Evolutionary conservation across 495 filamentous ascomycete species (phyloP).

Genomic region (Corynascus novoguineensis): DNA sequence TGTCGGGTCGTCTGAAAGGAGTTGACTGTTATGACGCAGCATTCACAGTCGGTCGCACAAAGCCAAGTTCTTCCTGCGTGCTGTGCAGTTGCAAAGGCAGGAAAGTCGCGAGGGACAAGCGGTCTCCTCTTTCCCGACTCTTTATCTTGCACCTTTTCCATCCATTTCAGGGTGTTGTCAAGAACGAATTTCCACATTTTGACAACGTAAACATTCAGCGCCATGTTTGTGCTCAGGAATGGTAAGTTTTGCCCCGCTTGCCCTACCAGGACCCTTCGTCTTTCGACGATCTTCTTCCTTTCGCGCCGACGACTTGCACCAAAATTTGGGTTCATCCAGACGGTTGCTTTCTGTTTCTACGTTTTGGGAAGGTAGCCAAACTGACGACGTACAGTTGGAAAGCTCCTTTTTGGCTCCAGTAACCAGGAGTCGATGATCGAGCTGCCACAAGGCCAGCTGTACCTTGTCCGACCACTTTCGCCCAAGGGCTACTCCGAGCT

Average conservation of each 20-base stretch:
- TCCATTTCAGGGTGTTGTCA: not conserved
- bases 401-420: conserved; percentile 85
- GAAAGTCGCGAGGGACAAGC: not conserved
- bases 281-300: not conserved
- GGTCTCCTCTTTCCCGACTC: not conserved
- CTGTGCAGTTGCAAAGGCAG: not conserved
- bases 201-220: conserved; percentile 7
- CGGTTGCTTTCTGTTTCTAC: not conserved
- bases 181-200: conserved; percentile 2
- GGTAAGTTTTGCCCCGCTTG: conserved; percentile 24
- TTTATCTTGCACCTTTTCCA: not conserved
- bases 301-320: not conserved
- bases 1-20: conserved; percentile 13
- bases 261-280: not conserved
- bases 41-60: conserved; percentile 13
- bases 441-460: conserved; percentile 90
- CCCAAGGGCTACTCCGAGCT: conserved; percentile 97
- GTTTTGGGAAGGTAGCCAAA: not conserved
- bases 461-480: conserved; percentile 89
- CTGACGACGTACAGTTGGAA: conserved; percentile 59
- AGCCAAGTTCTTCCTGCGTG: conserved; percentile 19
- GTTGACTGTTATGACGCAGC: conserved; percentile 31
- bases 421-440: conserved; percentile 90
- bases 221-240: conserved; percentile 31
- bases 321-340: not conserved